These are phyloP conservation scores for Oryza longistaminata DNA, from an alignment of 176 grass and related monocot genomes.

Conservation along the genomic window DNA sequence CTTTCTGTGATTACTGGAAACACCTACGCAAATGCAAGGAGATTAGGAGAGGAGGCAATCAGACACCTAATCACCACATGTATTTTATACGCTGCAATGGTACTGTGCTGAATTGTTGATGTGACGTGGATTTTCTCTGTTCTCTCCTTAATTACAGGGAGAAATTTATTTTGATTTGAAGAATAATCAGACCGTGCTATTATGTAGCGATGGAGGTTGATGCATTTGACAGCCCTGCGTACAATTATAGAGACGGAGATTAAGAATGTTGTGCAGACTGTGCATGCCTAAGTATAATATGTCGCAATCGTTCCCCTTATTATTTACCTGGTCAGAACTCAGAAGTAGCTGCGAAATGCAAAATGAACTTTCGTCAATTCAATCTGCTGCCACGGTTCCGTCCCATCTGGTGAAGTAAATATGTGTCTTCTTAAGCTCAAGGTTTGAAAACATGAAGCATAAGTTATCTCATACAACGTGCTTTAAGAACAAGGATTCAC, in stretches of 20 bases:
- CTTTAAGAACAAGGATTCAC: neutral
- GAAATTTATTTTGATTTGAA: neutral
- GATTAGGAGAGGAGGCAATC: neutral
- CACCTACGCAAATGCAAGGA: neutral
- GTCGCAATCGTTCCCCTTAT: neutral
- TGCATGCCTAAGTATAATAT: neutral
- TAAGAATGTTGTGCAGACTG: neutral
- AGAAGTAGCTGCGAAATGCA: neutral
- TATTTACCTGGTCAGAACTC: neutral
- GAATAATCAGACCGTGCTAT: neutral
- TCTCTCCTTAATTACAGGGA: neutral
- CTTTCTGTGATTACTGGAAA: neutral
- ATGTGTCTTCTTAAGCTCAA: neutral
- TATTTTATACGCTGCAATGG: neutral
- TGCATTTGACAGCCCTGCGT: neutral
- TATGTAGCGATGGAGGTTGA: neutral
- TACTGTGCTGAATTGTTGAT: neutral
- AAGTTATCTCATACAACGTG: neutral
- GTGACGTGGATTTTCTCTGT: neutral
- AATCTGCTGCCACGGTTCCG: neutral
- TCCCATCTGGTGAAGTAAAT: neutral
- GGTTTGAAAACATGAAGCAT: neutral
- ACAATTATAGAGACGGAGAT: neutral
- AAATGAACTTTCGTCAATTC: neutral
- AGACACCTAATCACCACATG: neutral